Percentiles rank a stretch among this genome's conserved stretches.
phyloP scores from a whole-genome alignment of 164 flowering plant genomes.

The Vitis rotundifolia region DNA sequence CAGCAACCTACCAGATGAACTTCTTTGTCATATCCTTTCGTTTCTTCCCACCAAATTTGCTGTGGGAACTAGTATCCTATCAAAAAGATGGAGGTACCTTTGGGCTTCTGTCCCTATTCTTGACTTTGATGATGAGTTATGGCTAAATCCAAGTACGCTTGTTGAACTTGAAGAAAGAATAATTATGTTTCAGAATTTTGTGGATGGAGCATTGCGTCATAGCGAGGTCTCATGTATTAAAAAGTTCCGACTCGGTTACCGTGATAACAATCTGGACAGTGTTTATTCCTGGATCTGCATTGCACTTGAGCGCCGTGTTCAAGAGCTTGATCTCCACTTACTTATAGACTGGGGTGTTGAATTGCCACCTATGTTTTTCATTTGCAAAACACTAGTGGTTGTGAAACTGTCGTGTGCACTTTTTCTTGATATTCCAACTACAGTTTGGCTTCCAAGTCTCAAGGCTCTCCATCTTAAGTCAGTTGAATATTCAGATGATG shows the following conservation, averaged over 20 bases:
- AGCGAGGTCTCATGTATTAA: not conserved
- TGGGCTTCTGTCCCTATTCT: constrained; percentile 1
- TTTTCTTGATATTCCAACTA: constrained; percentile 12
- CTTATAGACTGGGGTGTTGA: not conserved
- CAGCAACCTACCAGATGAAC: not conserved
- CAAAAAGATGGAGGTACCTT: not conserved
- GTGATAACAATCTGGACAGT: not conserved
- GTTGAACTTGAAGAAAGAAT: not conserved
- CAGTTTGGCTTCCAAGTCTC: constrained; percentile 18
- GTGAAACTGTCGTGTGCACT: constrained; percentile 11
- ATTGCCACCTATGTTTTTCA: constrained; percentile 17
- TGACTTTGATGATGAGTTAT: not conserved
- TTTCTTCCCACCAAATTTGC: not conserved
- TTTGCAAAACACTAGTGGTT: constrained; percentile 2
- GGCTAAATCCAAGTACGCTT: too few species aligned
- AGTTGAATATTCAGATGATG: constrained; percentile 10
- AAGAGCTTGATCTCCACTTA: constrained; percentile 13
- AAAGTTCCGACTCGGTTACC: not conserved
- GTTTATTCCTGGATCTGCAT: too few species aligned
- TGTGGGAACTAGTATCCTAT: not conserved
- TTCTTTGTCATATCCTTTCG: not conserved
- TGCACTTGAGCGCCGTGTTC: not conserved
- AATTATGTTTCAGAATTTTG: not conserved
- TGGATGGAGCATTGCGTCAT: not conserved
- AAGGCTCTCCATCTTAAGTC: constrained; percentile 14